These are phyloP conservation scores for Penicillium argentinense DNA, from an alignment of 495 filamentous ascomycete species.

Conservation along the genomic window DNA sequence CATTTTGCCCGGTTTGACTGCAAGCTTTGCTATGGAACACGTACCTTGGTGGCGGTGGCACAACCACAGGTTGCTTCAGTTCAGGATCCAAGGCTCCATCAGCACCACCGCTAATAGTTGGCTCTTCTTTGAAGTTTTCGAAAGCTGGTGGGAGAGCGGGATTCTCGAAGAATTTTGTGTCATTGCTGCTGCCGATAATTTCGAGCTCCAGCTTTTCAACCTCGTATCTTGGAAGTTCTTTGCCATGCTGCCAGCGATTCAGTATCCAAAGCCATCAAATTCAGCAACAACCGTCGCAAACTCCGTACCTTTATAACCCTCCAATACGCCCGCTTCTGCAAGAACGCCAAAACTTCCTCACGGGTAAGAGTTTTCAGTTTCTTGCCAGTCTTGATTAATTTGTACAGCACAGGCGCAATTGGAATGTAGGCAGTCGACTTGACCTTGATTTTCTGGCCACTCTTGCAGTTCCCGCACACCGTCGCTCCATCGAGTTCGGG, in stretches of 20 bases:
- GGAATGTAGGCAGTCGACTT: constrained; percentile 9
- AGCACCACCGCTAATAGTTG: constrained; percentile 7
- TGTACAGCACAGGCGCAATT: constrained; percentile 5
- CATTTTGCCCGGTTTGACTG: no score
- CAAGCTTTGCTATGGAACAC: neutral
- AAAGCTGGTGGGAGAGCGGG: constrained; percentile 2
- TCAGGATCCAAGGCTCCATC: constrained; percentile 6
- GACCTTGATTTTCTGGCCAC: neutral
- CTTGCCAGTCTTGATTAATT: constrained; percentile 3
- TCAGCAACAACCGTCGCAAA: neutral
- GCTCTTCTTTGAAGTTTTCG: constrained; percentile 9
- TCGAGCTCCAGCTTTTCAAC: constrained; percentile 7
- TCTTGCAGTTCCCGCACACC: constrained; percentile 5
- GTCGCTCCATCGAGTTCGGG: constrained; percentile 3
- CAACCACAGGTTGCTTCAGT: constrained; percentile 5
- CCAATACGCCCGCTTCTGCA: constrained; percentile 7
- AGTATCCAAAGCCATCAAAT: neutral
- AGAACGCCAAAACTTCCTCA: constrained; percentile 3
- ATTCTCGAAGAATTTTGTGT: constrained; percentile 4
- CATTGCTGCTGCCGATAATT: constrained; percentile 13
- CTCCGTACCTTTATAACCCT: constrained; percentile 8
- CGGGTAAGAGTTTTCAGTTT: constrained; percentile 2
- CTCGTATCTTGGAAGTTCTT: constrained; percentile 6
- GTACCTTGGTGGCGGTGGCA: neutral
- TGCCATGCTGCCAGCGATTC: neutral